Percentiles rank a stretch among this genome's conserved stretches.
phyloP scores from a whole-genome alignment of 2,329 filamentous ascomycete species.

The Daldinia sp. region DNA sequence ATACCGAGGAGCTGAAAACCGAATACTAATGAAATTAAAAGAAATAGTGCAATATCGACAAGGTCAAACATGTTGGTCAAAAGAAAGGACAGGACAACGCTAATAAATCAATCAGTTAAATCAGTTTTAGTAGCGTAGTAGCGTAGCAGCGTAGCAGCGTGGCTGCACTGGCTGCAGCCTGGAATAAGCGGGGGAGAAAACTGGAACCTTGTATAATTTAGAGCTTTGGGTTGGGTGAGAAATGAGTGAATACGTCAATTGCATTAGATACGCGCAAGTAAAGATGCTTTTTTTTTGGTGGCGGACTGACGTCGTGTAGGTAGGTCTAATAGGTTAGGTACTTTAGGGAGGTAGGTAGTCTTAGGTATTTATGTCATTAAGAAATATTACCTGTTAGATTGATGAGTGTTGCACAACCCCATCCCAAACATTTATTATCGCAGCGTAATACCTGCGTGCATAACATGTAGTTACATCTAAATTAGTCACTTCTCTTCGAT shows the following conservation, averaged over 20 bases:
- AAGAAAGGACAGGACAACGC: background rate
- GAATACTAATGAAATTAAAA: constrained; percentile 21
- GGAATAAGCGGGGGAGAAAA: background rate
- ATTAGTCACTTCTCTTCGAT: background rate
- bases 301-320: background rate
- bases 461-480: background rate
- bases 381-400: background rate
- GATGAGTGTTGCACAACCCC: background rate
- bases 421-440: background rate
- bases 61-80: constrained; percentile 20
- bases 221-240: too few species aligned
- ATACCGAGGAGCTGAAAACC: constrained; percentile 12
- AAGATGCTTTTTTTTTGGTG: too few species aligned
- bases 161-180: background rate
- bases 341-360: background rate
- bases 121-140: background rate
- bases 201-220: background rate
- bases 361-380: background rate
- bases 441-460: background rate
- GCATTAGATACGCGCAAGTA: too few species aligned
- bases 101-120: background rate
- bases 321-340: background rate
- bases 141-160: background rate
- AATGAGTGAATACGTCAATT: background rate
- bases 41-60: constrained; percentile 16